Base-by-base conservation (phyloP, 2,329 filamentous ascomycete genomes). In the Scedosporium boydii region DNA sequence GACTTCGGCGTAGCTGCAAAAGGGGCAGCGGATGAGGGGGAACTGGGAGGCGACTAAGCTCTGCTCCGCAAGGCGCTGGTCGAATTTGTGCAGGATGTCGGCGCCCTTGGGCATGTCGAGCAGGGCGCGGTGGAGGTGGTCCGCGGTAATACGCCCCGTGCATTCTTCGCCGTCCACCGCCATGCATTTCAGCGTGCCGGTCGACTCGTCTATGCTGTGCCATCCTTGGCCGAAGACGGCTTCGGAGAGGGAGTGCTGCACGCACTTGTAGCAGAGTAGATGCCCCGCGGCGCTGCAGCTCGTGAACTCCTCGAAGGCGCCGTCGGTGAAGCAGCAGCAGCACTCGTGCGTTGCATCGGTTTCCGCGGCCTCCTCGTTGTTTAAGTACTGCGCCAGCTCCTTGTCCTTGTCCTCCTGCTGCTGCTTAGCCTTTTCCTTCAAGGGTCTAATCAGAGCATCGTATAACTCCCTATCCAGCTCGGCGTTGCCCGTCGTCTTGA, bases 151-250 rank as follows among this genome's bases (percentile, higher is more conserved):
- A 69, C 82, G 84, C n/a, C 92, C 91, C 14, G 80, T 70, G 68
- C 95, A 98, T n/a, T 84, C 85, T 55, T 81, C 76, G 0, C 83
- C 78, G 59, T 87, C 82, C 0, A 91, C 87, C 1, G 93, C 91
- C n/a, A 96, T 82, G 71, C 95, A 98, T 64, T 84, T 85, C 61
- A 98, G 79, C 0, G 91, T 92, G 44, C 89, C 89, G 44, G 81
- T 84, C 63, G 86, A 81, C 29, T 84, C 75, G 70, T 95, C 83
- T 68, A 97, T 88, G 64, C 89, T 87, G 59, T 86, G 84, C 91
- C 93, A 97, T 60, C 91, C 91, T 73, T 98, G 95, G 0, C 95
- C 95, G 71, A 96, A 98, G 0, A 98, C 78, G 1, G 93, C 92
- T 72, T 98, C 93, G 59, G 88, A 89, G 64, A 93, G 82, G 10